Percentiles rank a stretch among this genome's conserved stretches.
phyloP scores from a whole-genome alignment of 2,329 filamentous ascomycete species.

The Colletotrichum lupini region DNA sequence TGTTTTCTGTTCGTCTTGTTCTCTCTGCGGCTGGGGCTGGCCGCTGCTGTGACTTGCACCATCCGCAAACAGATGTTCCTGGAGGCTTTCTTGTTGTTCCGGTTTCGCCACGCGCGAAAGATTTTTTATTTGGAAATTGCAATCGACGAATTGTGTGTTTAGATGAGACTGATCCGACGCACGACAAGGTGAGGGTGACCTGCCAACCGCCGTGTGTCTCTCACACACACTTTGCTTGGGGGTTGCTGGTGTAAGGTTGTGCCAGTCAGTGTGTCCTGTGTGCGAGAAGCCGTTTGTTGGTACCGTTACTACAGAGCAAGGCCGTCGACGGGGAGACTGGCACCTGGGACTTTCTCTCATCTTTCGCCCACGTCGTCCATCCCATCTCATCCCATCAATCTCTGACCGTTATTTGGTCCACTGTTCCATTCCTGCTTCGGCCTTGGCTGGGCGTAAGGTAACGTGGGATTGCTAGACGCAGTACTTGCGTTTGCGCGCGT shows the following conservation, averaged over 20 bases:
- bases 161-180: conserved; percentile 25
- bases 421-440: conserved; percentile 28
- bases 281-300: conserved; percentile 8
- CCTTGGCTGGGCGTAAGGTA: conserved; percentile 23
- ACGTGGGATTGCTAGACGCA: conserved; percentile 24
- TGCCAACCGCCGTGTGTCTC: conserved; percentile 25
- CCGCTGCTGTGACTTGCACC: conserved; percentile 1
- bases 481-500: conserved; percentile 2
- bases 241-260: conserved; percentile 28
- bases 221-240: not conserved
- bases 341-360: not conserved
- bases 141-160: conserved; percentile 8
- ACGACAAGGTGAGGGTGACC: conserved; percentile 9
- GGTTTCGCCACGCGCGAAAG: conserved; percentile 2
- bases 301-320: not conserved
- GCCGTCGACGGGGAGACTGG: not conserved
- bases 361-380: conserved; percentile 15
- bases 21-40: not conserved
- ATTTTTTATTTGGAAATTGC: not conserved
- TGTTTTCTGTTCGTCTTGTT: not conserved
- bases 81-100: not conserved
- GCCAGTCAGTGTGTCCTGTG: conserved; percentile 14
- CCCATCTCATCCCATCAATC: conserved; percentile 25
- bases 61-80: conserved; percentile 22
- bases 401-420: conserved; percentile 11